Evolutionary conservation across 176 grass and related monocot species (phyloP).

Genomic region (Lolium rigidum): DNA sequence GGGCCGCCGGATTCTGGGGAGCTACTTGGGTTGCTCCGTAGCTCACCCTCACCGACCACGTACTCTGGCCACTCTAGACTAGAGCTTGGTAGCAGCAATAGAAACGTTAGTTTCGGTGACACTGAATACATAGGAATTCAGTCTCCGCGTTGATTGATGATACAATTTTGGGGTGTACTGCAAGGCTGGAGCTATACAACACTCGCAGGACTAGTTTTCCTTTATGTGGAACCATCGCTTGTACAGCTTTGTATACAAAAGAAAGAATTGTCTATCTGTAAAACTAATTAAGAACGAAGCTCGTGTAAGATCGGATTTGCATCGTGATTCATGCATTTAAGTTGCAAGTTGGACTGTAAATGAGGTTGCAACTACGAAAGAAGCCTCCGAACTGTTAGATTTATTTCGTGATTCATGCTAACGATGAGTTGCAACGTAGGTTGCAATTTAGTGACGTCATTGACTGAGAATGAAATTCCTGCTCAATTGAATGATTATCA

Average conservation of each 20-base stretch:
- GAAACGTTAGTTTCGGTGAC: conserved; percentile 29
- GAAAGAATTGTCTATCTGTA: not conserved
- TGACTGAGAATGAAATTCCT: too few species aligned
- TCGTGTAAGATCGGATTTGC: too few species aligned
- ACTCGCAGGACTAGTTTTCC: not conserved
- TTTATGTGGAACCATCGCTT: not conserved
- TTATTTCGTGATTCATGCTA: too few species aligned
- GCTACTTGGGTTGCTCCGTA: conserved; percentile 25
- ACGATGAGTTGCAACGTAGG: too few species aligned
- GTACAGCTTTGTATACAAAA: not conserved
- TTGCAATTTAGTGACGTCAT: too few species aligned
- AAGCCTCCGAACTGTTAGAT: too few species aligned
- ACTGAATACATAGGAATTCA: conserved; percentile 44
- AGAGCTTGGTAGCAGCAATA: conserved; percentile 18
- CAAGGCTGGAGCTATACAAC: not conserved
- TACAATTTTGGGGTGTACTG: not conserved
- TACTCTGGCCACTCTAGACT: conserved; percentile 18
- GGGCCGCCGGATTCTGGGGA: conserved; percentile 32
- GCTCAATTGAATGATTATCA: too few species aligned
- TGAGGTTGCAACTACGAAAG: too few species aligned
- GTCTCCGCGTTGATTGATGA: conserved; percentile 41
- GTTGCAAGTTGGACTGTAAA: too few species aligned
- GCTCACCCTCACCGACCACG: conserved; percentile 19
- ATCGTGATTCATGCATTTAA: too few species aligned
- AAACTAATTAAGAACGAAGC: too few species aligned